Percentiles rank a stretch among this genome's conserved stretches.
phyloP scores from a whole-genome alignment of 148 eudicot species.

The Salicornia ramosissima region DNA sequence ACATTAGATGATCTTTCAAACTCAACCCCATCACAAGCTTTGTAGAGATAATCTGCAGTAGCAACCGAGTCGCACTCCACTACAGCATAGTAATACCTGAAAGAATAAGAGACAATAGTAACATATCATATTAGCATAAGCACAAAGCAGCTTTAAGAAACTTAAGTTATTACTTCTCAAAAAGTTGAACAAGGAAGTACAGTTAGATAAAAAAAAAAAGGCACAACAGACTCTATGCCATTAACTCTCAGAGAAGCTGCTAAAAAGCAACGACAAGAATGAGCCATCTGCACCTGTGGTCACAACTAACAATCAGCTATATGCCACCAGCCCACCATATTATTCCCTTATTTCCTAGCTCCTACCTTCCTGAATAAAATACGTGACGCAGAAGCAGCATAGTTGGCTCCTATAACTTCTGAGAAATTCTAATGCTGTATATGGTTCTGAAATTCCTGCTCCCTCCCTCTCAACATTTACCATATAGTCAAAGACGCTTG shows the following conservation, averaged over 20 bases:
- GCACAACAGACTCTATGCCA: neutral
- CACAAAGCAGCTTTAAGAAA: neutral
- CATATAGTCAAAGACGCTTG: too few relatives aligned
- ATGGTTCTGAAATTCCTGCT: too few relatives aligned
- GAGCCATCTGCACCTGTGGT: too few relatives aligned
- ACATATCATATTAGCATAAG: neutral
- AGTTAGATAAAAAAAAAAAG: neutral
- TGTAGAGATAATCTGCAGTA: constrained; percentile 85
- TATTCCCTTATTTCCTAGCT: neutral
- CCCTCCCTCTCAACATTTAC: too few relatives aligned
- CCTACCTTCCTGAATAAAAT: neutral
- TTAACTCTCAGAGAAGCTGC: neutral
- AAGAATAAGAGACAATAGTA: constrained; percentile 1
- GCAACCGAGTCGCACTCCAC: constrained; percentile 88
- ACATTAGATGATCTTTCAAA: constrained; percentile 89
- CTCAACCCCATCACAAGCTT: constrained; percentile 82
- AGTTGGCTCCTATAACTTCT: neutral
- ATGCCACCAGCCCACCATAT: too few relatives aligned
- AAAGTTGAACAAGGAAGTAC: neutral
- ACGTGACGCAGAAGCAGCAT: neutral
- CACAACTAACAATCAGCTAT: neutral
- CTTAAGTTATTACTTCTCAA: neutral
- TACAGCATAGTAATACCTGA: constrained; percentile 92
- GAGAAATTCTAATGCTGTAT: too few relatives aligned
- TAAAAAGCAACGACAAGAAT: too few relatives aligned